Conservation (phyloP, 441 rosid genomes). For the Cnidoscolus chayamansa region DNA sequence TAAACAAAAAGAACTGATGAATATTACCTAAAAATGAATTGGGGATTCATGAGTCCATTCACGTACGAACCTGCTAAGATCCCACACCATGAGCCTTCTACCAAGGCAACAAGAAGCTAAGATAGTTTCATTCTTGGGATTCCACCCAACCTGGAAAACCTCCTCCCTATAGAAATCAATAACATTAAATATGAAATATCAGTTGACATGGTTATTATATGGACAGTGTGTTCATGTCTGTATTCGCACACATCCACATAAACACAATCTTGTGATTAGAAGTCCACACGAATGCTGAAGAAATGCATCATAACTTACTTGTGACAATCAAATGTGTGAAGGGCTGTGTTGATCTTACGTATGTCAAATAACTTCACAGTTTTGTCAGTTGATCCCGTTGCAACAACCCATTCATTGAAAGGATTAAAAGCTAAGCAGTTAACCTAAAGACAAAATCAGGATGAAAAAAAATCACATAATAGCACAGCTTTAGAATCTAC, state of each 20-base stretch:
- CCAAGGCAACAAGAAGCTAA: conserved; percentile 95
- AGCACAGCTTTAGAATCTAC: not conserved
- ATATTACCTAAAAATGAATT: too few relatives aligned
- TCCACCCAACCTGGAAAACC: conserved; percentile 98
- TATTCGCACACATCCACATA: not conserved
- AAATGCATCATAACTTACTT: conserved; percentile 49
- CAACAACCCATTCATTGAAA: conserved; percentile 6
- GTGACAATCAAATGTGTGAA: conserved; percentile 9
- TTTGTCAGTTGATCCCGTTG: too few relatives aligned
- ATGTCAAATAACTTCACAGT: too few relatives aligned
- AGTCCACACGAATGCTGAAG: not conserved
- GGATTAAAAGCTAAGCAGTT: conserved; percentile 97
- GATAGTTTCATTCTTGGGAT: conserved; percentile 86
- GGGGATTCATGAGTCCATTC: not conserved
- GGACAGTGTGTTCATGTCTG: too few relatives aligned
- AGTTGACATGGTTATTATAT: not conserved
- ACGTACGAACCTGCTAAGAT: conserved; percentile 77
- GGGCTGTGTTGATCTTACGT: too few relatives aligned
- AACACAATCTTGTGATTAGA: not conserved
- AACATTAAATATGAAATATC: not conserved
- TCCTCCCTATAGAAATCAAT: conserved; percentile 55
- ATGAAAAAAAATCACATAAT: conserved; percentile 4
- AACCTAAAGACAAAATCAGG: conserved; percentile 45
- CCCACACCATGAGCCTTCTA: conserved; percentile 98
- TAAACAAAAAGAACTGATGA: not conserved